phyloP scores from a whole-genome alignment of 2,329 filamentous ascomycete species.

The Mollisiaceae sp. region DNA sequence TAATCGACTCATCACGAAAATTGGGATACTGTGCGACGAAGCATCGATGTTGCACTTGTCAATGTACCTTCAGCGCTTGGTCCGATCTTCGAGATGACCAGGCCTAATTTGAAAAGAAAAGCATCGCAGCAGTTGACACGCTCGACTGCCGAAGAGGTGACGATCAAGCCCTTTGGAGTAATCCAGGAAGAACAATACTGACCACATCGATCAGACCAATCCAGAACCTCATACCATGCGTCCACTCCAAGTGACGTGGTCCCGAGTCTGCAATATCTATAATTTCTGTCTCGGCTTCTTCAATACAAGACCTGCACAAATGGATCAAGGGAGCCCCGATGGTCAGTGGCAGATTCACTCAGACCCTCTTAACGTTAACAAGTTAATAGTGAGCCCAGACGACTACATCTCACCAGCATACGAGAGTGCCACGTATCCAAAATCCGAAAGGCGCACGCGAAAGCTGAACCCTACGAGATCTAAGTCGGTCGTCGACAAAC shows the following conservation, averaged over 20 bases:
- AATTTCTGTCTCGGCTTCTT: not conserved
- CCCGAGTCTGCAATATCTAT: not conserved
- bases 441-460: not conserved
- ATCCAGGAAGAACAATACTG: not conserved
- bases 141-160: conserved; percentile 3
- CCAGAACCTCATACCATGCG: not conserved
- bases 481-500: conserved; percentile 22
- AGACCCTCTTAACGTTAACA: not conserved
- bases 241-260: not conserved
- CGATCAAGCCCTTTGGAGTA: not conserved
- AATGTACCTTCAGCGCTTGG: conserved; percentile 10
- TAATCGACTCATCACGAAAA: conserved; percentile 13
- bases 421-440: not conserved
- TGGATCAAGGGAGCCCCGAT: not conserved
- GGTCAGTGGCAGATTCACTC: conserved; percentile 1
- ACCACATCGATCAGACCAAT: not conserved
- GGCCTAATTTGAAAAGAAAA: conserved; percentile 33
- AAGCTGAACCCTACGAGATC: not conserved
- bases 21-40: not conserved
- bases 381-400: not conserved
- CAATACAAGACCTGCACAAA: not conserved
- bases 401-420: not conserved
- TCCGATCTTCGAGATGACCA: conserved; percentile 30
- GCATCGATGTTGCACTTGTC: conserved; percentile 22
- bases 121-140: conserved; percentile 33